Evolutionary conservation across 1,139 yeast species (phyloP).

Genomic region (Insectozyma bohioensis): DNA sequence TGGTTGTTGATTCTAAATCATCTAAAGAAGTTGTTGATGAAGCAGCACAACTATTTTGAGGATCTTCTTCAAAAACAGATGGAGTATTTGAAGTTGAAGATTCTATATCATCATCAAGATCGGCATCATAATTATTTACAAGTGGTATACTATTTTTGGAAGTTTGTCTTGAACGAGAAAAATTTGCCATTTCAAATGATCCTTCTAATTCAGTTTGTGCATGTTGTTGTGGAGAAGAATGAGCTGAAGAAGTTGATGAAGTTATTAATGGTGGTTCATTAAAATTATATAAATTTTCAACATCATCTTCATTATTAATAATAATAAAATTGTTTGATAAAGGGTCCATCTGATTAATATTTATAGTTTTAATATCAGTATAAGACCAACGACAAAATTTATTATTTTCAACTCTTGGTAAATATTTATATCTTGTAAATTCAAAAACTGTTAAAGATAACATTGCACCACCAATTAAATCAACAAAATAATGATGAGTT

Average conservation of each 20-base stretch:
- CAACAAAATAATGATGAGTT: slow-evolving; percentile 93
- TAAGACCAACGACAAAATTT: slow-evolving; percentile 89
- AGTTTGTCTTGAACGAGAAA: slow-evolving; percentile 34
- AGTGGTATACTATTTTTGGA: slow-evolving; percentile 23
- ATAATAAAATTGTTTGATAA: slow-evolving; percentile 19
- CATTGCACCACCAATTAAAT: slow-evolving; percentile 86
- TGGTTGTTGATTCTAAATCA: slow-evolving; percentile 24
- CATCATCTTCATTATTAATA: slow-evolving; percentile 11
- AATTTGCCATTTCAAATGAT: slow-evolving; percentile 28
- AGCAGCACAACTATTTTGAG: slow-evolving; percentile 24
- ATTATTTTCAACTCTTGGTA: slow-evolving; percentile 66
- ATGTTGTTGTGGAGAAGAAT: slow-evolving; percentile 2
- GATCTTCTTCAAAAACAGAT: slow-evolving; percentile 38
- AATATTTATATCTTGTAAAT: slow-evolving; percentile 67
- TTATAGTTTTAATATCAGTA: slow-evolving; percentile 28
- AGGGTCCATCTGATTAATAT: slow-evolving; percentile 35
- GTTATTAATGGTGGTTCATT: slow-evolving; percentile 10
- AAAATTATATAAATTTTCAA: slow-evolving; percentile 9
- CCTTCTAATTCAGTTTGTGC: slow-evolving; percentile 11
- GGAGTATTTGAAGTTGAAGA: slow-evolving; percentile 36
- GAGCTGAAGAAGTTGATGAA: slow-evolving; percentile 1
- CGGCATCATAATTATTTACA: slow-evolving; percentile 13
- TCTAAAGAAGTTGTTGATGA: slow-evolving; percentile 33
- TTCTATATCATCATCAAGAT: slow-evolving; percentile 15
- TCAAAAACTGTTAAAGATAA: slow-evolving; percentile 70